These are phyloP conservation scores for Heritiera fomes DNA, from an alignment of 345 rosid species.

Conservation along the genomic window DNA sequence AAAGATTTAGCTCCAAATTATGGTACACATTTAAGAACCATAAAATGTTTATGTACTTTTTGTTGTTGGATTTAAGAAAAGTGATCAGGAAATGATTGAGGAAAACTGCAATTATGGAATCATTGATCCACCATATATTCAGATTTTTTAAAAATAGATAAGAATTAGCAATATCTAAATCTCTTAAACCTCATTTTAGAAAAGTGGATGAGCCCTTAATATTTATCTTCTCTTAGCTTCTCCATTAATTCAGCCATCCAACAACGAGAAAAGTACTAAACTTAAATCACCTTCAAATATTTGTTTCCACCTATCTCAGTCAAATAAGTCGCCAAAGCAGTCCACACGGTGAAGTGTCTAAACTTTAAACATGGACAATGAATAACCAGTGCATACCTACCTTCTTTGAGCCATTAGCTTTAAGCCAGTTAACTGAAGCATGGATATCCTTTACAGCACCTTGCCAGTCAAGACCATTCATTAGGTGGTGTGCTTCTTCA, in stretches of 20 bases:
- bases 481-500: constrained; percentile 92
- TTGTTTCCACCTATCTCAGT: background rate
- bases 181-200: background rate
- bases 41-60: background rate
- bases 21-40: background rate
- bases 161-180: background rate
- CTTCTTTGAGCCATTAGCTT: constrained; percentile 87
- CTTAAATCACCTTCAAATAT: background rate
- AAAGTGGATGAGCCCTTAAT: background rate
- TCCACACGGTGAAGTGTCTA: background rate
- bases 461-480: constrained; percentile 93
- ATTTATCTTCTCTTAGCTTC: constrained; percentile 1
- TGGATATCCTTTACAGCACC: constrained; percentile 87
- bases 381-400: constrained; percentile 48
- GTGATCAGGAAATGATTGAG: background rate
- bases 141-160: background rate
- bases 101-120: background rate
- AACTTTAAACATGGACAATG: background rate
- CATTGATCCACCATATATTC: background rate
- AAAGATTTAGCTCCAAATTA: background rate
- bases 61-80: background rate
- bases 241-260: background rate
- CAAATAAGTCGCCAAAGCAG: background rate
- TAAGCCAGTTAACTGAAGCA: constrained; percentile 90
- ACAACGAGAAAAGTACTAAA: background rate